These are phyloP conservation scores for Giardia muris DNA, from an alignment of 208 protist species.

Conservation along the genomic window DNA sequence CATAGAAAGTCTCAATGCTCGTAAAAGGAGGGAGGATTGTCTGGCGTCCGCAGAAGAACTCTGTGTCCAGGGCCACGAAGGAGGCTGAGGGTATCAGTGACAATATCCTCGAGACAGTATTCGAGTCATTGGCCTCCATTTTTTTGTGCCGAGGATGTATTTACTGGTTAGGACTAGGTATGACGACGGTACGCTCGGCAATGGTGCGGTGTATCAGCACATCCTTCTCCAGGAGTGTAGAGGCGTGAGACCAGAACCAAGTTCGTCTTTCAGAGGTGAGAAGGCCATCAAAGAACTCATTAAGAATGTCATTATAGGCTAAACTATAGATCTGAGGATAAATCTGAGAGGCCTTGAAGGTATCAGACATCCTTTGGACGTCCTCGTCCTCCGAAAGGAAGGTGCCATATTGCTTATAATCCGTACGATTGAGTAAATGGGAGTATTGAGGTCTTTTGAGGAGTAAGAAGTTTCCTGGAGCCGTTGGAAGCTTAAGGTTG, in stretches of 20 bases:
- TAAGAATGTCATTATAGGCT: not conserved
- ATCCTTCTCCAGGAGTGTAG: not conserved
- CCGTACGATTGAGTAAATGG: not conserved
- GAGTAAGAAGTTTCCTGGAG: not conserved
- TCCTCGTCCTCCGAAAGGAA: not conserved
- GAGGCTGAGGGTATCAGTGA: not conserved
- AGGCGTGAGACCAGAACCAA: not conserved
- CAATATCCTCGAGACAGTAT: not conserved
- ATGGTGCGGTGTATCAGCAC: not conserved
- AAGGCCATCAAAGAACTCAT: too few species aligned
- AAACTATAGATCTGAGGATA: not conserved
- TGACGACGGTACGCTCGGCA: not conserved
- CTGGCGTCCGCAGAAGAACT: not conserved
- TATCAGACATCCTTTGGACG: not conserved
- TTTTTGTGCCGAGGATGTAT: too few species aligned
- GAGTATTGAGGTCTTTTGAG: not conserved
- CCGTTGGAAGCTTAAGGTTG: not conserved
- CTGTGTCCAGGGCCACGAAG: not conserved
- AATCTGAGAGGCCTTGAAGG: not conserved
- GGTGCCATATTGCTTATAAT: not conserved
- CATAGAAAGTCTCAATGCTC: not conserved
- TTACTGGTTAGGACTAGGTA: not conserved
- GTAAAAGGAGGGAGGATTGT: not conserved
- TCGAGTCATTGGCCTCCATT: not conserved
- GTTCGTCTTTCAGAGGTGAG: not conserved